Conservation (phyloP, 352 stramenopile species). For the Pythium phragmiticola region DNA sequence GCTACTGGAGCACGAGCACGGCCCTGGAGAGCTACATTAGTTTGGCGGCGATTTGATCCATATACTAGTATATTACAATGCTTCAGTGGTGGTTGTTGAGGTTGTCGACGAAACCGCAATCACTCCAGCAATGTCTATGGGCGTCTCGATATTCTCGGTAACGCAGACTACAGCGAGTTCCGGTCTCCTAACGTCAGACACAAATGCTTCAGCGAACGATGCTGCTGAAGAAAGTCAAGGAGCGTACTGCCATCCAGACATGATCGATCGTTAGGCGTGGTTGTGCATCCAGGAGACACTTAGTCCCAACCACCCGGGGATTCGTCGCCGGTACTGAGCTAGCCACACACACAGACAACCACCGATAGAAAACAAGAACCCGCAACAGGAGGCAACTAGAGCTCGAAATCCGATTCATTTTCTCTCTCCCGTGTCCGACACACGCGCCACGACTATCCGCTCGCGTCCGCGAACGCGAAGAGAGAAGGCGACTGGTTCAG, state of each 20-base stretch:
- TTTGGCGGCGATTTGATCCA: background rate
- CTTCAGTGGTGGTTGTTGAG: no score
- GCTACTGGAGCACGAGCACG: no score
- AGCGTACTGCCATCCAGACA: no score
- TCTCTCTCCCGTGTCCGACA: constrained; percentile 1
- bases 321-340: background rate
- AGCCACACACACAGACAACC: background rate
- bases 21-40: no score
- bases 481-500: constrained; percentile 12
- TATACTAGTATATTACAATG: no score
- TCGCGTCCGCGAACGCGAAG: background rate
- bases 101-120: no score
- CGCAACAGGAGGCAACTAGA: constrained; percentile 1
- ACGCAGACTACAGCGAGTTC: no score
- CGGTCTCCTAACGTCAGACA: no score
- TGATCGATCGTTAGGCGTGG: no score
- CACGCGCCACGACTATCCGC: background rate
- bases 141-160: background rate
- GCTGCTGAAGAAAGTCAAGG: no score
- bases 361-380: background rate
- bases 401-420: constrained; percentile 28
- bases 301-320: background rate
- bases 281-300: no score
- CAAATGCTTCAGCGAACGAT: no score
- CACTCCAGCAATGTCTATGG: background rate